A percentile compares a stretch with the other conserved stretches of the same genome.
Conservation (phyloP, 805 yeast genomes). For the Candida pseudofarinosa region DNA sequence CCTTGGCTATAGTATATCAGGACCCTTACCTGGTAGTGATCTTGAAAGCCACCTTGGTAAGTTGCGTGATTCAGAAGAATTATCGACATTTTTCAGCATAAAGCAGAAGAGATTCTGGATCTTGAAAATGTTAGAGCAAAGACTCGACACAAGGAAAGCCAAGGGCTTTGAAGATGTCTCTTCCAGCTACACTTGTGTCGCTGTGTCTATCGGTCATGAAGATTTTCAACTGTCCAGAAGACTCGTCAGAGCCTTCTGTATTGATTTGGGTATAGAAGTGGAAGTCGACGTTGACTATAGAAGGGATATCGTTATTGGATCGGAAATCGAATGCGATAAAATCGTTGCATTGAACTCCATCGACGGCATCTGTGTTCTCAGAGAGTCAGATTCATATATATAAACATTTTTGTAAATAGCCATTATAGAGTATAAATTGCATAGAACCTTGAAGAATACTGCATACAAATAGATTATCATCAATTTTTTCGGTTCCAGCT, state of each 20-base stretch:
- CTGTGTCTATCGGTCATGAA: conserved; percentile 30
- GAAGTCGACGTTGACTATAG: conserved; percentile 27
- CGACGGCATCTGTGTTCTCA: conserved; percentile 37
- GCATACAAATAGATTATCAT: not conserved
- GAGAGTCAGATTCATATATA: conserved; percentile 10
- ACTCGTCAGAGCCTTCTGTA: conserved; percentile 44
- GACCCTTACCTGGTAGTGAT: conserved; percentile 19
- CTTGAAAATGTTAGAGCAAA: conserved; percentile 17
- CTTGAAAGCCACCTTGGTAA: conserved; percentile 13
- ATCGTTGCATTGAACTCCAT: conserved; percentile 41
- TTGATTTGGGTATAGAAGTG: conserved; percentile 44
- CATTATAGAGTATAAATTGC: not conserved
- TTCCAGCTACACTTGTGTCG: conserved; percentile 32
- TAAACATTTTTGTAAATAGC: not conserved
- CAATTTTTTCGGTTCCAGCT: not conserved
- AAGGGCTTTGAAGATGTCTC: not conserved
- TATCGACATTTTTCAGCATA: conserved; percentile 12
- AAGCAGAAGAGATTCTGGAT: conserved; percentile 20
- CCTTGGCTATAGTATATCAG: conserved; percentile 32
- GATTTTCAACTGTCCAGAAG: conserved; percentile 12
- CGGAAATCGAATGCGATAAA: conserved; percentile 41
- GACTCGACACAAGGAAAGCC: conserved; percentile 1
- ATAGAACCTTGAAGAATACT: not conserved
- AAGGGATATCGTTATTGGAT: conserved; percentile 35
- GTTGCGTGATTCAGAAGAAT: conserved; percentile 12